Conservation (phyloP, 805 yeast genomes). For the Candida morakotiae region DNA sequence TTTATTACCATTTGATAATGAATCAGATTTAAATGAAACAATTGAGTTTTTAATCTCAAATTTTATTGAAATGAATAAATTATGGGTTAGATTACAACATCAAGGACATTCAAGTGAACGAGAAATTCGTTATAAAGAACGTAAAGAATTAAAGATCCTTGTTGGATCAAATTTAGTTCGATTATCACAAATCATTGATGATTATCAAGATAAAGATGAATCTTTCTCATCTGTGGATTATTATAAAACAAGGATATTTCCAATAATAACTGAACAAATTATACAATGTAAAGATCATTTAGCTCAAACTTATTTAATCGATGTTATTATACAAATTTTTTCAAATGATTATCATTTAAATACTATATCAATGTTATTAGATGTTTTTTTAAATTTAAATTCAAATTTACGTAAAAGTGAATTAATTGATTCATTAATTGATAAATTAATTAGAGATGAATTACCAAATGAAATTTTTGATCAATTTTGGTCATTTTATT, state of each 20-base stretch:
- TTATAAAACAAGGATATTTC: conserved; percentile 57
- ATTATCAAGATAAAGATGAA: conserved; percentile 36
- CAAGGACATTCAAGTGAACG: conserved; percentile 89
- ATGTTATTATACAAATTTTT: conserved; percentile 89
- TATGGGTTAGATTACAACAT: conserved; percentile 95
- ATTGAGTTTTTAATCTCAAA: conserved; percentile 78
- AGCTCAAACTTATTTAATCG: conserved; percentile 89
- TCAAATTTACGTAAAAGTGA: conserved; percentile 68
- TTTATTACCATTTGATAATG: conserved; percentile 43
- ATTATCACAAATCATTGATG: conserved; percentile 77
- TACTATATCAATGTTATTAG: conserved; percentile 65
- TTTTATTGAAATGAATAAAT: conserved; percentile 94
- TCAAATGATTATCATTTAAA: conserved; percentile 87
- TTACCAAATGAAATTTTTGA: conserved; percentile 41
- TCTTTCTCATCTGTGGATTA: conserved; percentile 24
- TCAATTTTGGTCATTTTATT: conserved; percentile 63
- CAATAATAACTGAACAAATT: conserved; percentile 81
- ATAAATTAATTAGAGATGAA: conserved; percentile 47
- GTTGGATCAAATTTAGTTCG: conserved; percentile 92
- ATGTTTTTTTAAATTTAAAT: conserved; percentile 60
- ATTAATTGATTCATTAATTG: conserved; percentile 66
- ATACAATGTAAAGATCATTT: conserved; percentile 87
- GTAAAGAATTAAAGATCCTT: conserved; percentile 84
- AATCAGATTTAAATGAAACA: conserved; percentile 53
- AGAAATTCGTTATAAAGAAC: conserved; percentile 66